Evolutionary conservation across 352 stramenopile species (phyloP).

Genomic region (Globisporangium rhizosaccharum): DNA sequence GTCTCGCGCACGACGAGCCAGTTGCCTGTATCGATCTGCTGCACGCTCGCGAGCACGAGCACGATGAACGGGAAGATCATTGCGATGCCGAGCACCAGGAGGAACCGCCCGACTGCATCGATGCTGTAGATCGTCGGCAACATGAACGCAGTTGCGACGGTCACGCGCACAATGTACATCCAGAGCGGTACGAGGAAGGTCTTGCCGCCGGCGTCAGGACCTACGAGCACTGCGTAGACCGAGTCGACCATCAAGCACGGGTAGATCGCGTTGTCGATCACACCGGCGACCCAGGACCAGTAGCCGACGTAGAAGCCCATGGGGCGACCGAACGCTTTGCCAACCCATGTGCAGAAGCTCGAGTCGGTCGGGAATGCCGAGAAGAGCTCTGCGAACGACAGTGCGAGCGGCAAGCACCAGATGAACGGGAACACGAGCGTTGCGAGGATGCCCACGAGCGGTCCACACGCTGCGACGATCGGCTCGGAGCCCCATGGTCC

Average conservation of each 20-base stretch:
- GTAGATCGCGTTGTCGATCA: constrained; percentile 86
- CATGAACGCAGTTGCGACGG: constrained; percentile 62
- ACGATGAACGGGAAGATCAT: constrained; percentile 65
- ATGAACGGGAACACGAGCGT: constrained; percentile 64
- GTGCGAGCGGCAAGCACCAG: constrained; percentile 60
- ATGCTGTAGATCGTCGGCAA: constrained; percentile 61
- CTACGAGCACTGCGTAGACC: constrained; percentile 29
- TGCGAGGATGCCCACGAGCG: constrained; percentile 58
- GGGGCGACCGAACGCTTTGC: constrained; percentile 56
- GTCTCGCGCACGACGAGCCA: constrained; percentile 59
- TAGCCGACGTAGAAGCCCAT: constrained; percentile 84
- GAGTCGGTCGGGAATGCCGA: constrained; percentile 61
- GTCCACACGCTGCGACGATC: constrained; percentile 65
- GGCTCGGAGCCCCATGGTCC: constrained; percentile 65
- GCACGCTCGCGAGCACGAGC: constrained; percentile 37
- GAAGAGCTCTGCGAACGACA: constrained; percentile 71
- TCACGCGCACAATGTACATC: constrained; percentile 51
- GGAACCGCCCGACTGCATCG: constrained; percentile 57
- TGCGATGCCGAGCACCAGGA: constrained; percentile 54
- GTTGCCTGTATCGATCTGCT: constrained; percentile 54
- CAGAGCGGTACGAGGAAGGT: constrained; percentile 38
- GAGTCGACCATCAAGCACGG: constrained; percentile 79
- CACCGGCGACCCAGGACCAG: constrained; percentile 76
- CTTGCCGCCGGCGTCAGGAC: constrained; percentile 22
- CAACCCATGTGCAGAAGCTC: constrained; percentile 77